Evolutionary conservation across 1,284 basidiomycete species (phyloP).

Genomic region (Ustilago crameri): DNA sequence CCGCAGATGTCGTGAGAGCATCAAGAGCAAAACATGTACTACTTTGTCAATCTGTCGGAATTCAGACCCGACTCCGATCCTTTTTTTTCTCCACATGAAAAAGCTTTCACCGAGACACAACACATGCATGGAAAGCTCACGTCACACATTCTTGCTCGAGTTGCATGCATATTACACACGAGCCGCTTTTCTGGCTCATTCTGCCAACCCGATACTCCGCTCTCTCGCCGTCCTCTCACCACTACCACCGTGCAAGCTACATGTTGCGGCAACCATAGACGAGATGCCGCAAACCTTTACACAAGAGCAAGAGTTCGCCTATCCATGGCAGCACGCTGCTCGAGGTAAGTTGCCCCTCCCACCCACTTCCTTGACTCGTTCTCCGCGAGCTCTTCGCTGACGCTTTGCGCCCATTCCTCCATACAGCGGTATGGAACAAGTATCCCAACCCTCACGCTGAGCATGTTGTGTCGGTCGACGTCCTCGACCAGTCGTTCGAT

Average conservation of each 20-base stretch:
- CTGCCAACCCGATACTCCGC: neutral
- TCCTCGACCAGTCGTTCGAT: constrained; percentile 83
- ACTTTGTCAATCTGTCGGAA: too few relatives aligned
- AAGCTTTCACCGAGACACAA: constrained; percentile 10
- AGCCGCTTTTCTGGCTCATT: neutral
- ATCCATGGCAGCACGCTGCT: constrained; percentile 41
- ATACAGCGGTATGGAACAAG: constrained; percentile 84
- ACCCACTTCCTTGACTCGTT: neutral
- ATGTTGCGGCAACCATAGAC: neutral
- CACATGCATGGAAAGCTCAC: constrained; percentile 7
- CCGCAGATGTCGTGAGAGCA: constrained; percentile 72
- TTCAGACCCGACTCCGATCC: constrained; percentile 4
- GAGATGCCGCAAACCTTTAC: constrained; percentile 37
- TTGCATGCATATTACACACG: neutral
- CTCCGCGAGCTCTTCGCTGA: neutral
- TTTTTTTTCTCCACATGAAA: constrained; percentile 6
- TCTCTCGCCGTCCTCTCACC: neutral
- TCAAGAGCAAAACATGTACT: neutral
- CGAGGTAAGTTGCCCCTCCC: constrained; percentile 24
- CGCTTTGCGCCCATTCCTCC: neutral
- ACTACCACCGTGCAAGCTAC: neutral
- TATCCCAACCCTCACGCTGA: constrained; percentile 93
- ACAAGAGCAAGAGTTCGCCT: constrained; percentile 28
- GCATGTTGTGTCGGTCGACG: constrained; percentile 91
- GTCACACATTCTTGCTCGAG: neutral